These are phyloP conservation scores for Carex parvula DNA, from an alignment of 176 grass and related monocot genomes.

Conservation along the genomic window DNA sequence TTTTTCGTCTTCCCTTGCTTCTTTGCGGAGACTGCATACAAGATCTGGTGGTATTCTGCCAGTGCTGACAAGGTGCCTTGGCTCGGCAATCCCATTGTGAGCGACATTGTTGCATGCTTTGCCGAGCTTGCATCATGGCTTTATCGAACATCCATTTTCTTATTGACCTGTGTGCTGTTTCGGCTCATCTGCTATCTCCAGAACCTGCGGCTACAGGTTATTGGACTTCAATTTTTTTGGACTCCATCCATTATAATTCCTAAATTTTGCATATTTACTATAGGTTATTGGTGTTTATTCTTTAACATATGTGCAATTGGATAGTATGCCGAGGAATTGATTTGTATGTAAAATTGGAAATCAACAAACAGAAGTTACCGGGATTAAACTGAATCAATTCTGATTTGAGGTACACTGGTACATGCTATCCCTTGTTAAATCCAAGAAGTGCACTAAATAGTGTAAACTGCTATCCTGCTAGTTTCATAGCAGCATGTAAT, in stretches of 20 bases:
- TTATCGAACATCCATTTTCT: conserved; percentile 82
- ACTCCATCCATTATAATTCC: background rate
- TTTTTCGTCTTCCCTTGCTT: conserved; percentile 73
- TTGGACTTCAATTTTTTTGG: background rate
- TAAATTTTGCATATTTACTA: background rate
- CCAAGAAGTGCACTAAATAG: background rate
- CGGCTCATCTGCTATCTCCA: conserved; percentile 85
- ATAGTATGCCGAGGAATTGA: background rate
- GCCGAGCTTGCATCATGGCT: conserved; percentile 80
- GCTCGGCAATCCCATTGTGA: conserved; percentile 36
- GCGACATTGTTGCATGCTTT: conserved; percentile 46
- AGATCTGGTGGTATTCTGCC: conserved; percentile 77
- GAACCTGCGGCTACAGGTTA: conserved; percentile 63
- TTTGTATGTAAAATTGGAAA: conserved; percentile 1
- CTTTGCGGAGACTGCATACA: conserved; percentile 67
- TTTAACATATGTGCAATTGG: background rate
- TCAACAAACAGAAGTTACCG: background rate
- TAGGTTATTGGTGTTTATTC: background rate
- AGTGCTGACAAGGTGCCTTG: conserved; percentile 54
- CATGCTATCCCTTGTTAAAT: background rate
- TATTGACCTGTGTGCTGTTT: conserved; percentile 89
- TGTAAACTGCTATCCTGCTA: background rate
- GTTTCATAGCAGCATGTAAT: background rate
- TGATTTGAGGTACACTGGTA: background rate
- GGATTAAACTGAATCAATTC: background rate